These are phyloP conservation scores for Geotrichum fermentans DNA, from an alignment of 1,139 yeast species.

Conservation along the genomic window DNA sequence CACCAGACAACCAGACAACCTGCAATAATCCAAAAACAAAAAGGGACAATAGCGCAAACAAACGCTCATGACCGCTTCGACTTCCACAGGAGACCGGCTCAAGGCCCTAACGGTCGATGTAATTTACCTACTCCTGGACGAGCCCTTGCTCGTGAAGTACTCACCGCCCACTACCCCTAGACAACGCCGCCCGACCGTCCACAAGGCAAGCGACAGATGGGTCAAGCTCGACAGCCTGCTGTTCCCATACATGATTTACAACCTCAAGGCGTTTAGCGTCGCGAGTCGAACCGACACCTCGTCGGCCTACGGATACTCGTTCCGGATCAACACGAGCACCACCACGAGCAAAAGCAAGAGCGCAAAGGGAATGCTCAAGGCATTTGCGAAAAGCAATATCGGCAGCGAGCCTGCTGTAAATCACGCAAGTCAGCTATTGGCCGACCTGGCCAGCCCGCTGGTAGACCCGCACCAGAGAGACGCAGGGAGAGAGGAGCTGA, in stretches of 20 bases:
- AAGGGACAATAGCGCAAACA: too few relatives aligned
- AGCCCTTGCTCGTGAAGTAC: neutral
- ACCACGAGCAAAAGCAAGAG: neutral
- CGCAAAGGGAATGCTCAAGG: conserved; percentile 1
- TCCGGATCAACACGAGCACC: neutral
- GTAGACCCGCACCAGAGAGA: neutral
- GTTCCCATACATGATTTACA: conserved; percentile 18
- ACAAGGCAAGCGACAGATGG: conserved; percentile 7
- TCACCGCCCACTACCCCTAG: neutral
- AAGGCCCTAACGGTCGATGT: conserved; percentile 12
- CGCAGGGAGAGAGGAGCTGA: neutral
- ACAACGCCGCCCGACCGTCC: neutral
- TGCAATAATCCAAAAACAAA: too few relatives aligned
- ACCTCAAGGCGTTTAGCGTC: conserved; percentile 12
- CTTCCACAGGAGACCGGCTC: neutral
- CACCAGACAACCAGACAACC: too few relatives aligned
- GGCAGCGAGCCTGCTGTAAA: conserved; percentile 17
- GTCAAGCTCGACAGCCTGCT: conserved; percentile 14
- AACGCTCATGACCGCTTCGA: conserved; percentile 1
- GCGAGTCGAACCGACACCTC: neutral
- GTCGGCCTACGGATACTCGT: neutral
- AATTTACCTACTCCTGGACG: conserved; percentile 9
- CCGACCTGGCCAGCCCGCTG: neutral
- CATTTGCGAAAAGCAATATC: conserved; percentile 14
- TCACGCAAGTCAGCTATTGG: conserved; percentile 9